Base-by-base conservation (phyloP, 2,329 filamentous ascomycete species). In the Cryoendolithus antarcticus region DNA sequence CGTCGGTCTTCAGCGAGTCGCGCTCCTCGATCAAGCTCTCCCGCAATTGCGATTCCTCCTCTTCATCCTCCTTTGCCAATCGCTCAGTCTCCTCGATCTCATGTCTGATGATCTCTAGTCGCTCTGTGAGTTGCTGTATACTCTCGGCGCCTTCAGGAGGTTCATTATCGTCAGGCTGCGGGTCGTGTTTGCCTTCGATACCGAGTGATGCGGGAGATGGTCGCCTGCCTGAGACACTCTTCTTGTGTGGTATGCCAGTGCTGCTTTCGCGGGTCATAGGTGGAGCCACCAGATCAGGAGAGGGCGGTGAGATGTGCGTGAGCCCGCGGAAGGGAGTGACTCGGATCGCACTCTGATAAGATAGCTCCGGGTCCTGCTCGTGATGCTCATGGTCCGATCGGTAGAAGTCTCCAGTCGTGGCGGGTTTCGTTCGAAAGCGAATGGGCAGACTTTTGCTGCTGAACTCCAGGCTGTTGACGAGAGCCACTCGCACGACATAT, bases 401-500 rank as follows among this genome's bases (percentile, higher is more conserved):
- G 48, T 65, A 67, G 46, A 61, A 67, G 43, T 69, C 64, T 30
- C 56, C 58, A 2, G 64, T 63, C 12, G 55, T 52, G 34, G 61
- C 56, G 21, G 59, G 53, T 41, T 66, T 63, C 11, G 91, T 96
- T 51, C 82, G 76, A 39, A 98, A 69, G 39, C 91, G 82, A 47
- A 96, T 79, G 30, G 93, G 77, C 4, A 77, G 72, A 59, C 91
- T 95, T 30, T 85, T 82, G 1, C 88, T 86, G 56, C 93, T 86
- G 53, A 96, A 96, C 60, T 91, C 93, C 50, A 88, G 86, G 24
- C 81, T 76, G 35, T 89, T 93, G 39, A 95, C 82, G 30, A 89
- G 86, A 49, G 95, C 83, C 39, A 96, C 85, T 44, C 89, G 81
- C 21, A 98, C 80, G 48, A 93, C 93, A 63, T 96, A 96, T 54